These are phyloP conservation scores for Globisporangium cylindrosporum DNA, from an alignment of 352 stramenopile species.

Conservation along the genomic window DNA sequence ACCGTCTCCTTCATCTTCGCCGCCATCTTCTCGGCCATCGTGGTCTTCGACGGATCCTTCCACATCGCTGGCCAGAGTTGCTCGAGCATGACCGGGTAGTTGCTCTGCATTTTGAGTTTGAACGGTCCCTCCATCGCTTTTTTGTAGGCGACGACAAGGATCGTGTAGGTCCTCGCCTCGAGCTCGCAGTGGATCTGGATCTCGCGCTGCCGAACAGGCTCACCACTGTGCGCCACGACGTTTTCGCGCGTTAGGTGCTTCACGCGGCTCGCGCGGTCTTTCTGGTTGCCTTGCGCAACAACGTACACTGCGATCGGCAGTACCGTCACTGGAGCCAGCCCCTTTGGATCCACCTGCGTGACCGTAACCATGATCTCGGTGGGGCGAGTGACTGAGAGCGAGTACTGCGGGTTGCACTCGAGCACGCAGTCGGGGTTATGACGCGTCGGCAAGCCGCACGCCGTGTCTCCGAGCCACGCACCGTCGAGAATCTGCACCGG, in stretches of 20 bases:
- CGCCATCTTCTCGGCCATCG: constrained; percentile 58
- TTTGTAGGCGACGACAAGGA: constrained; percentile 87
- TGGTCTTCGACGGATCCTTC: constrained; percentile 48
- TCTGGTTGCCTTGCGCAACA: constrained; percentile 42
- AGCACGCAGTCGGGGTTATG: constrained; percentile 82
- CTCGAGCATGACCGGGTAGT: constrained; percentile 73
- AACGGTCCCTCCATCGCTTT: constrained; percentile 90
- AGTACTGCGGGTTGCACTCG: constrained; percentile 89
- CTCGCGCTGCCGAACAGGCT: constrained; percentile 69
- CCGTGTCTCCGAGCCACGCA: constrained; percentile 66
- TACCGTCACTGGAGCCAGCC: constrained; percentile 61
- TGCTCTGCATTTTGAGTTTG: constrained; percentile 80
- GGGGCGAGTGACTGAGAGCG: constrained; percentile 63
- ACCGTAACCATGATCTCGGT: constrained; percentile 87
- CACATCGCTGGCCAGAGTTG: constrained; percentile 81
- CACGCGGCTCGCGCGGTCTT: constrained; percentile 62
- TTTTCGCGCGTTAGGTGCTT: constrained; percentile 59
- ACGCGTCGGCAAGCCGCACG: constrained; percentile 76
- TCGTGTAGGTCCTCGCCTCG: constrained; percentile 78
- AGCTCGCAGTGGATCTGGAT: constrained; percentile 73
- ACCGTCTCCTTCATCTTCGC: constrained; percentile 64
- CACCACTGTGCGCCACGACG: constrained; percentile 79
- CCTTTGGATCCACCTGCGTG: constrained; percentile 70
- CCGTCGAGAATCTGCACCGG: constrained; percentile 38
- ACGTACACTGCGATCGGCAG: constrained; percentile 73